Percentiles rank a stretch among this genome's conserved stretches.
phyloP scores from a whole-genome alignment of 176 grass and related monocot genomes.

The Musa beccarii region DNA sequence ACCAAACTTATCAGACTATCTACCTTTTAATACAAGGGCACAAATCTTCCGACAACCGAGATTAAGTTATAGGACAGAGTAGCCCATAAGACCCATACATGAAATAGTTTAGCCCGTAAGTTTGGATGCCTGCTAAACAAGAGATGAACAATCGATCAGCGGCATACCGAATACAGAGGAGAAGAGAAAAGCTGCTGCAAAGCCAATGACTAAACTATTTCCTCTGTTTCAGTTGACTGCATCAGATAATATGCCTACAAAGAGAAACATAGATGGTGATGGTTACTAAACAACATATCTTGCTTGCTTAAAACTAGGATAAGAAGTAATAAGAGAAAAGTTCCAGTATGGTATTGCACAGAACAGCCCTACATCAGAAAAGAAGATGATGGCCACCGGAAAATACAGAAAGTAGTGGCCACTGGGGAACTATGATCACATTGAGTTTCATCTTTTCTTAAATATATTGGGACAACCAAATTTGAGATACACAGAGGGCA shows the following conservation, averaged over 20 bases:
- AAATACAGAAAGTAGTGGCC: not conserved
- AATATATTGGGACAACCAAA: not conserved
- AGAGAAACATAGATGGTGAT: not conserved
- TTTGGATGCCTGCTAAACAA: too few relatives aligned
- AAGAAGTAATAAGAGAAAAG: not conserved
- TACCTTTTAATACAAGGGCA: too few relatives aligned
- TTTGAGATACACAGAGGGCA: not conserved
- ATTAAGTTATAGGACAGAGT: too few relatives aligned
- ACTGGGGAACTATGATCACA: not conserved
- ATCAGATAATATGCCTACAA: slow-evolving; percentile 75
- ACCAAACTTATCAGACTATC: too few relatives aligned
- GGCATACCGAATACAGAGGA: slow-evolving; percentile 23
- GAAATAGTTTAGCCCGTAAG: too few relatives aligned
- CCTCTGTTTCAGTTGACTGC: slow-evolving; percentile 78
- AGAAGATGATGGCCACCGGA: too few relatives aligned
- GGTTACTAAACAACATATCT: too few relatives aligned
- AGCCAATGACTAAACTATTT: slow-evolving; percentile 56
- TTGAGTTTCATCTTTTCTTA: not conserved
- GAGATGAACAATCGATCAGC: too few relatives aligned
- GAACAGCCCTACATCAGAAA: too few relatives aligned
- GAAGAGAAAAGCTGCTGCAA: slow-evolving; percentile 83
- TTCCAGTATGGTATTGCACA: not conserved
- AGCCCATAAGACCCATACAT: too few relatives aligned
- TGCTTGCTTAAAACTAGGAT: not conserved
- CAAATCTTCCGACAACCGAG: too few relatives aligned